Evolutionary conservation across 345 rosid species (phyloP).

Genomic region (Moricandia moricandioides): DNA sequence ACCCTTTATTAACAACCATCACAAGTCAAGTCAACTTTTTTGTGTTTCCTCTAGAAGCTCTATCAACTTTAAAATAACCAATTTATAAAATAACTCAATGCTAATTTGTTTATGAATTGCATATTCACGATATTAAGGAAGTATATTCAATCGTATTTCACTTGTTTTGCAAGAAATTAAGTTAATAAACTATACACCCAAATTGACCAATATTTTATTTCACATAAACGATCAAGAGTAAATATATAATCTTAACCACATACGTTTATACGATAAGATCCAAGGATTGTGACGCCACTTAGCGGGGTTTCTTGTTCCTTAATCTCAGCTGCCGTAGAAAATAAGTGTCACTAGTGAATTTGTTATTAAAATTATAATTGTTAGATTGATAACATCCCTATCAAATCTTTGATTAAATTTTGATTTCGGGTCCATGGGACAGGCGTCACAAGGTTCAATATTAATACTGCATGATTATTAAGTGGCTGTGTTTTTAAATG

Average conservation of each 20-base stretch:
- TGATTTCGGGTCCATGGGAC: slow-evolving; percentile 34
- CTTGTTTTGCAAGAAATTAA: slow-evolving; percentile 25
- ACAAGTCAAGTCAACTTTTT: slow-evolving; percentile 40
- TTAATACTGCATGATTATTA: slow-evolving; percentile 25
- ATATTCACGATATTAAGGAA: slow-evolving; percentile 3
- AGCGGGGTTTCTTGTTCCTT: slow-evolving; percentile 34
- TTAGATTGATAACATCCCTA: slow-evolving; percentile 27
- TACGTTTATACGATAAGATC: slow-evolving; percentile 33
- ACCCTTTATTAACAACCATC: slow-evolving; percentile 13
- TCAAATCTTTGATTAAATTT: slow-evolving; percentile 37
- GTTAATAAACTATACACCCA: slow-evolving; percentile 20
- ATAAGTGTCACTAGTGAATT: slow-evolving; percentile 11
- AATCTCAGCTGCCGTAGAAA: slow-evolving; percentile 43
- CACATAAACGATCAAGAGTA: slow-evolving; percentile 6
- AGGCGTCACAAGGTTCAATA: slow-evolving; percentile 32
- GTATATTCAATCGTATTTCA: slow-evolving; percentile 10
- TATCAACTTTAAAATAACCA: neutral
- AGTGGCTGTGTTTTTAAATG: slow-evolving; percentile 20
- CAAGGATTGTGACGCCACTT: slow-evolving; percentile 41
- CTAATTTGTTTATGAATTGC: neutral
- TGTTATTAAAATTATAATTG: neutral
- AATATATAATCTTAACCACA: neutral
- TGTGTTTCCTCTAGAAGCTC: slow-evolving; percentile 32
- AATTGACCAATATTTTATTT: slow-evolving; percentile 17
- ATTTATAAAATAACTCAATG: neutral